Evolutionary conservation across 257 asterid species (phyloP), one percentile per base, ranked within the genome.

Genomic region (Buddleja alternifolia): DNA sequence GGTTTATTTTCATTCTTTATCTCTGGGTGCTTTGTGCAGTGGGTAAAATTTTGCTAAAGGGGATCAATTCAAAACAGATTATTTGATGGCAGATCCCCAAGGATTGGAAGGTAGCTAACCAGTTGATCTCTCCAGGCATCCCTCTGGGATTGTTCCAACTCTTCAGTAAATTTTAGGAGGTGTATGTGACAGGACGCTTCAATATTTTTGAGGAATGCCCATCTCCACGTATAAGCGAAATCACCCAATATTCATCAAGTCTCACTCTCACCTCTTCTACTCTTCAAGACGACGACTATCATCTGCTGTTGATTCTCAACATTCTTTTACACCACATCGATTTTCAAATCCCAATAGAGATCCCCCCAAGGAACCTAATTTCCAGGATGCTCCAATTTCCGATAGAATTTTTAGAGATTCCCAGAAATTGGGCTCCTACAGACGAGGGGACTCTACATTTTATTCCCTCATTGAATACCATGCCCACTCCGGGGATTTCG

Each of bases 111-210:
- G 93, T 62, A 85, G 60, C 73, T 93, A 85, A 67, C 93, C 95
- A 11, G 95, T 90, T 57, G 97, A 90, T 83, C 72, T 76, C 41
- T 68, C 93, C 20, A 88, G 81, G 80, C 97, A 90, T 69, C 95
- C 95, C 25, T 90, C 97, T 60, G 93, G 97, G 47, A 90, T 90
- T 48, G 93, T 90, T 17, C 97, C 97, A 47, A 90, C 81, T n/a
- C 95, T 90, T 42, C 97, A 90, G 97, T 90, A 81, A 70, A 29
- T 29, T n/a, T n/a, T n/a, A n/a, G n/a, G n/a, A n/a, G n/a, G n/a
- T n/a, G n/a, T n/a, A n/a, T n/a, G n/a, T n/a, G n/a, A n/a, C n/a
- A n/a, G n/a, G n/a, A n/a, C n/a, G n/a, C n/a, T n/a, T n/a, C n/a
- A n/a, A n/a, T n/a, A n/a, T n/a, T n/a, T n/a, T n/a, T n/a, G 55